These are phyloP conservation scores for Thalassiosira exigua DNA, from an alignment of 352 stramenopile genomes.

Conservation along the genomic window DNA sequence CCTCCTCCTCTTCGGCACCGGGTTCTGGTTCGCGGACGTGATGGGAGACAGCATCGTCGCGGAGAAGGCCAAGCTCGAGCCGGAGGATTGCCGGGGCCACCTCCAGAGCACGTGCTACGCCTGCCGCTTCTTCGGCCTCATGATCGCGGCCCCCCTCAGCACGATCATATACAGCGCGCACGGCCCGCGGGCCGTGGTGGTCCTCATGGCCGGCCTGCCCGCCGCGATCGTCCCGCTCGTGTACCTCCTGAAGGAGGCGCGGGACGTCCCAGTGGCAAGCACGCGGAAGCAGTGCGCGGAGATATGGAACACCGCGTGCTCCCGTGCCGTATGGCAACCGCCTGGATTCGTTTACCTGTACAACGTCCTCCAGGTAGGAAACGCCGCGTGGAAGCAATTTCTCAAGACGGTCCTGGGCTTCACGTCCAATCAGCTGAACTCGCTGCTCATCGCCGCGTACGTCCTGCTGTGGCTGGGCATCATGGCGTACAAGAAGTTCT, in stretches of 20 bases:
- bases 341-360: constrained; percentile 85
- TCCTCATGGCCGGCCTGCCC: constrained; percentile 69
- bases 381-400: constrained; percentile 82
- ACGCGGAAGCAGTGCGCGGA: constrained; percentile 76
- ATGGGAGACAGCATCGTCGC: constrained; percentile 83
- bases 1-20: constrained; percentile 72
- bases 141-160: constrained; percentile 73
- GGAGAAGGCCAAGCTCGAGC: constrained; percentile 84
- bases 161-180: constrained; percentile 70
- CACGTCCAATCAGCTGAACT: constrained; percentile 79
- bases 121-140: constrained; percentile 81
- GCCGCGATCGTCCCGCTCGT: constrained; percentile 73
- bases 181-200: constrained; percentile 66
- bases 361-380: constrained; percentile 83
- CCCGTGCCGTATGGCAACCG: constrained; percentile 79
- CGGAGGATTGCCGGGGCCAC: constrained; percentile 60
- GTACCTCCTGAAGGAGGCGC: constrained; percentile 69
- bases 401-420: constrained; percentile 73
- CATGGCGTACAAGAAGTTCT: constrained; percentile 83
- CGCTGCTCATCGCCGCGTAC: constrained; percentile 71
- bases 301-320: constrained; percentile 83
- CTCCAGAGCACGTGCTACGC: constrained; percentile 81
- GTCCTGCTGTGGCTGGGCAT: constrained; percentile 82
- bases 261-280: constrained; percentile 52
- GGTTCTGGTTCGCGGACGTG: constrained; percentile 82